These are phyloP conservation scores for Mortierella sp. DNA, from an alignment of 371 early-diverging fungal species.

Conservation along the genomic window DNA sequence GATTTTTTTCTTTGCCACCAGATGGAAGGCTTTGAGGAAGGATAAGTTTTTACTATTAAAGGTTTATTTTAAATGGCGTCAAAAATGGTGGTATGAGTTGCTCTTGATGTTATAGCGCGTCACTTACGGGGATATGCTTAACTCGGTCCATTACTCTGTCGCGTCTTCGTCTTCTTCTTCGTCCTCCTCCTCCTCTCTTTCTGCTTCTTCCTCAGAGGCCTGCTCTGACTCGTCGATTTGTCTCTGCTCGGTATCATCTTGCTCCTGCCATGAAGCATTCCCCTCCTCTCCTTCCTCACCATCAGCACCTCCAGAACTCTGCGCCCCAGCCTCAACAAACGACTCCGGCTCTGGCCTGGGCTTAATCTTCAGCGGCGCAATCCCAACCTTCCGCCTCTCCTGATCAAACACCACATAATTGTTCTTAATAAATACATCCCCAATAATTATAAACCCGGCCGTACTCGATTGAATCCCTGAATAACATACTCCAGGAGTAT, in stretches of 20 bases:
- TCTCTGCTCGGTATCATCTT: neutral
- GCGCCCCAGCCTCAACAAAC: neutral
- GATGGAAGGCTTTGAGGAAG: no score
- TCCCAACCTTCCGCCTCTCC: conserved; percentile 63
- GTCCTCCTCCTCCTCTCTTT: neutral
- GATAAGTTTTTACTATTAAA: no score
- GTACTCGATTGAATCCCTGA: conserved; percentile 49
- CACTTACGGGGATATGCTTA: neutral
- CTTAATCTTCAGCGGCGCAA: conserved; percentile 57
- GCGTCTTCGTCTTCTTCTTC: neutral
- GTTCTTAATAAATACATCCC: conserved; percentile 68
- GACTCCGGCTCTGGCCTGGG: neutral
- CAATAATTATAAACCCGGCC: conserved; percentile 61
- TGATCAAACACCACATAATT: conserved; percentile 69
- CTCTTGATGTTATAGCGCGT: neutral
- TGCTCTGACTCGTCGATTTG: neutral
- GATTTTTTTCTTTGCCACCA: no score
- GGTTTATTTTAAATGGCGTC: no score
- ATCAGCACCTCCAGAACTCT: neutral
- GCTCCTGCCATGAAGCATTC: neutral
- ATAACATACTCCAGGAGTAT: conserved; percentile 22
- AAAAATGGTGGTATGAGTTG: no score
- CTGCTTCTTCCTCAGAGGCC: neutral
- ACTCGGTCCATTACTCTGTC: neutral
- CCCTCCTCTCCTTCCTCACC: neutral